Percentiles rank a stretch among this genome's conserved stretches.
Evolutionary conservation across 768 basidiomycete species (phyloP).

Genomic region (Leucocoprinus leucothites): DNA sequence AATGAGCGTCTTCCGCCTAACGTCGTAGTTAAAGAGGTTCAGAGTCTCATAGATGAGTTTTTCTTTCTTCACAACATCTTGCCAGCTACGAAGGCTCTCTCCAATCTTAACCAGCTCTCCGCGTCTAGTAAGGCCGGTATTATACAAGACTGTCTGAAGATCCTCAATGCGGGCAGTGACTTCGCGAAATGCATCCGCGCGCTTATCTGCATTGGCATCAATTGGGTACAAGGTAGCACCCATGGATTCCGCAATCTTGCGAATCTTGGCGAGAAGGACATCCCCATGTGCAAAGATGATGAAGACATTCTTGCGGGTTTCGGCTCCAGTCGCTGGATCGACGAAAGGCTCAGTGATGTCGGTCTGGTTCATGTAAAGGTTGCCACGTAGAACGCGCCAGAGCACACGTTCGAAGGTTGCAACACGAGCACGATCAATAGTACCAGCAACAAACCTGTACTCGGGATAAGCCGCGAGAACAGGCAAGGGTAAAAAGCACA

Average conservation of each 20-base stretch:
- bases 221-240: constrained; percentile 96
- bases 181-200: constrained; percentile 84
- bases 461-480: constrained; percentile 9
- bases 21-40: constrained; percentile 94
- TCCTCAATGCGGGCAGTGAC: constrained; percentile 90
- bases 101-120: constrained; percentile 81
- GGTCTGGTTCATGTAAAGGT: constrained; percentile 98
- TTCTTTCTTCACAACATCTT: constrained; percentile 92
- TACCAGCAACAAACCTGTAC: constrained; percentile 90
- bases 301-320: constrained; percentile 97
- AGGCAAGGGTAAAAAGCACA: constrained; percentile 20
- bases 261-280: constrained; percentile 90
- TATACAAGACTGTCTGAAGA: constrained; percentile 83
- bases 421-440: constrained; percentile 89
- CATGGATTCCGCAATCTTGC: constrained; percentile 99
- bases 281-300: constrained; percentile 99
- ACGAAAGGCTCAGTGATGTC: constrained; percentile 93
- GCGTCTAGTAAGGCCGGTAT: constrained; percentile 81
- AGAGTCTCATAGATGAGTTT: constrained; percentile 95
- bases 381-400: constrained; percentile 97
- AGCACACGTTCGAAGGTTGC: constrained; percentile 95
- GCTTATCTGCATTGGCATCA: constrained; percentile 91
- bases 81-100: constrained; percentile 84
- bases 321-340: constrained; percentile 76
- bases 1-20: constrained; percentile 88